These are phyloP conservation scores for Trypanosoma rangeli DNA, from an alignment of 208 protist genomes.

Conservation along the genomic window DNA sequence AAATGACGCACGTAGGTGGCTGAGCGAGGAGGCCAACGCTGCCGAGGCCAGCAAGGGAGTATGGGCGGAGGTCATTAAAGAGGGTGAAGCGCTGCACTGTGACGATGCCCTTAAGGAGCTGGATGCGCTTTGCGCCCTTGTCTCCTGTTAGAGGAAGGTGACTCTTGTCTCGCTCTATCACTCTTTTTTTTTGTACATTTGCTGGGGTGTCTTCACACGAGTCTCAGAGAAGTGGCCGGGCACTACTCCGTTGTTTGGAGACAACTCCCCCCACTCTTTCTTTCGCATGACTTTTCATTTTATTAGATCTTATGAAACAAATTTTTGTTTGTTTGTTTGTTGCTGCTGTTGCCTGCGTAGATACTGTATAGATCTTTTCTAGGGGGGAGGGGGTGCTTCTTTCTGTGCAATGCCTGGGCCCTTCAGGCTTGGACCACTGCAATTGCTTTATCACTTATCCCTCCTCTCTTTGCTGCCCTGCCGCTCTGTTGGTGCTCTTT, in stretches of 20 bases:
- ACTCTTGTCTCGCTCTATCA: not conserved
- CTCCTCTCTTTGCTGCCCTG: not conserved
- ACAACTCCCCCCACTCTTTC: not conserved
- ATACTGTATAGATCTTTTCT: not conserved
- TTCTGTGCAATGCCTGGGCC: not conserved
- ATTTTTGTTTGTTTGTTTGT: not conserved
- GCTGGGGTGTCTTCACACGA: not conserved
- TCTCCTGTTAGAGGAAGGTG: conserved; percentile 19
- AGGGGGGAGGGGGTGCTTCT: not conserved
- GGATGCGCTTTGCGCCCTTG: conserved; percentile 34
- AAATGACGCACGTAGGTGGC: conserved; percentile 50
- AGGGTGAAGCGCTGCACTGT: conserved; percentile 45
- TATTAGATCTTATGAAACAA: not conserved
- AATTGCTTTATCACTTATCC: not conserved
- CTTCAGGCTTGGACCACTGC: not conserved
- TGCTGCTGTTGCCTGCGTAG: not conserved
- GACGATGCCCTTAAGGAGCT: conserved; percentile 49
- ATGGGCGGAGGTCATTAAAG: conserved; percentile 75
- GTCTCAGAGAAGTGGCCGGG: not conserved
- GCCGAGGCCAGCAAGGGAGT: conserved; percentile 63
- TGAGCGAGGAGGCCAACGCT: conserved; percentile 52
- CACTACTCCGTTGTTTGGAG: not conserved
- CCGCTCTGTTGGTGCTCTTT: not conserved
- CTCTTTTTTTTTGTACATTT: not conserved
- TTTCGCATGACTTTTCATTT: not conserved